Base-by-base conservation (phyloP, 257 asterid species). In the Capsicum baccatum region DNA sequence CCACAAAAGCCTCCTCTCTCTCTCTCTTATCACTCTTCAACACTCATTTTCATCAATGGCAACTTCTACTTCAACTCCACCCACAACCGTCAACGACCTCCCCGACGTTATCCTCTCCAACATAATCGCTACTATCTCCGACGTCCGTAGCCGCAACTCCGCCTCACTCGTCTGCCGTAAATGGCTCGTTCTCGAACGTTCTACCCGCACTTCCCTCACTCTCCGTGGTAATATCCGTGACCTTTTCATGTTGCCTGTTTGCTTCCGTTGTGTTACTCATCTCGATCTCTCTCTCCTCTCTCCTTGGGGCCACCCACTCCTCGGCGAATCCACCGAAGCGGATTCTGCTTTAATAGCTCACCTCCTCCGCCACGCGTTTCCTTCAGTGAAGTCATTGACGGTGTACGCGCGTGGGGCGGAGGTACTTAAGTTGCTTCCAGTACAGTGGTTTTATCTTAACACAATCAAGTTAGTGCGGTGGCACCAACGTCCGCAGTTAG, bases 241-340 rank as follows among this genome's bases (percentile, higher is more conserved):
- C 85, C 92, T 91, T 59, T 91, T 88, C 84, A 83, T 86, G 90
- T 82, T 93, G 67, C 98, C 99, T n/a, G 67, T 71, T 71, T 91
- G 97, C 86, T 96, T 96, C 92, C 76, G 88, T 16, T 86, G 94
- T 64, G 21, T 93, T 5, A 89, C 94, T 80, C 83, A 89, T 66
- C 97, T 96, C 89, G 98, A 96, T 89, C 89, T 96, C 85, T 96
- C 98, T 0, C 89, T 93, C 26, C 89, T 96, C 87, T 96, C 99
- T 5, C 98, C 98, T 0, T 94, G 98, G 96, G 98, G 99, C 58
- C 89, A 93, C 88, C 89, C 98, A 52, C 91, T 95, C 84, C 68
- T 89, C 66, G 58, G 82, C 81, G 12, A 88, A 26, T 5, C 83
- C 3, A 9, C 15, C 79, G 33, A 17, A 1, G 12, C 11, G 80